Evolutionary conservation across 78 protist genomes (phyloP), one percentile per base, ranked within the genome.

Genomic region (Tieghemostelium lacteum): DNA sequence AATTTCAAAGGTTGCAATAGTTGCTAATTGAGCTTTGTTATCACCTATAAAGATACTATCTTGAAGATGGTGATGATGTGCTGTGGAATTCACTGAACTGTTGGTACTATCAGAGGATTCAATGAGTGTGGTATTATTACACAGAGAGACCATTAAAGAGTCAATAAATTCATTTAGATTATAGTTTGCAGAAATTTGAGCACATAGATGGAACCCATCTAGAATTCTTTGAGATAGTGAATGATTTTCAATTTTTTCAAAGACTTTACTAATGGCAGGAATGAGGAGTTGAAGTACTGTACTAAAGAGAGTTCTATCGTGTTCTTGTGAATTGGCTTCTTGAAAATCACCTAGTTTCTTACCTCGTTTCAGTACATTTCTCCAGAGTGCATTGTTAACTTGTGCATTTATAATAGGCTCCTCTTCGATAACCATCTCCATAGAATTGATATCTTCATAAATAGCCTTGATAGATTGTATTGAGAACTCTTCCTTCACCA

Each of bases 11-110:
- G 87, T 75, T 17, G 95, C 75, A 55, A 74, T 70, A 42, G 94
- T 65, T 7, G 94, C 95, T 2, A 93, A 36, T 37, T 93, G 93
- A 17, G 95, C 93, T 37, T 93, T 93, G 62, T 73, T 69, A 54
- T 93, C 87, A 24, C 74, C 87, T 28, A 83, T 86, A 40, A 93
- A 93, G 17, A 6, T 39, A 17, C 49, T 29, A 37, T 37, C 57
- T 10, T 75, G 63, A 39, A 60, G n/a, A 28, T 78, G 57, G 57
- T 45, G 19, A 74, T 39, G 34, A 42, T 49, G 31, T 17, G 73
- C 17, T 8, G 31, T 22, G 73, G 50, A 34, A 6, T 36, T n/a
- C n/a, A n/a, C n/a, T n/a, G n/a, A n/a, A n/a, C 19, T 62, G 22
- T 20, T 55, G 2, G 1, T 24, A 42, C n/a, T 22, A 1, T 26